Base-by-base conservation (phyloP, 2,329 filamentous ascomycete species). In the Fusarium globosum region DNA sequence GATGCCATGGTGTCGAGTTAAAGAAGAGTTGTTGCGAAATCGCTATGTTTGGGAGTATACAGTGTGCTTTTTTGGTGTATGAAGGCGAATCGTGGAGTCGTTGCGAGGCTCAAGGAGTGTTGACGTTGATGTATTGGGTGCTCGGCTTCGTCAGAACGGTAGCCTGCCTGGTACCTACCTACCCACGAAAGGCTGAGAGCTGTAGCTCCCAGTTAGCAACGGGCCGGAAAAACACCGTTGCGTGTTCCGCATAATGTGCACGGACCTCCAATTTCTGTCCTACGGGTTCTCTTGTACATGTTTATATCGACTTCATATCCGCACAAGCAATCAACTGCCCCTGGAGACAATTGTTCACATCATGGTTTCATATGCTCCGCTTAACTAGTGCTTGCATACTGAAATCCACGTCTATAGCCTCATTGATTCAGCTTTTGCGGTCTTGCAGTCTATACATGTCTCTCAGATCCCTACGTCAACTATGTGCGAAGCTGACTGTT, bases 1-100 rank as follows among this genome's bases (percentile, higher is more conserved):
- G 95, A 97, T 84, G 95, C 93, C 94, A 97, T 91, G 78, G 45
- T 79, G 70, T 62, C 75, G 61, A 38, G 63, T 56, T 43, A 42
- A 36, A 48, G 36, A 46, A 62, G 36, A 45, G 35, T 46, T 35
- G 36, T 41, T 60, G 53, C 38, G 36, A 52, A 18, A 38, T 36
- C 14, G 18, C 46, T 18, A 30, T 46, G 38, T n/a, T 55, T 48
- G 45, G 33, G 53, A 52, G 38, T 46, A 53, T 63, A 49, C n/a
- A 48, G 51, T 18, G 38, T 62, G 48, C 14, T 51, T 52, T 61
- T 60, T 73, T 58, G 41, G 52, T 58, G 59, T 62, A 62, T 64
- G 43, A 39, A 60, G 65, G 70, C 53, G 53, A 39, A 63, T 71
- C 61, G 71, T 61, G 63, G 69, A 66, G 46, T 58, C 65, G 61